A percentile compares a stretch with the other conserved stretches of the same genome.
Conservation (phyloP, 2,329 filamentous ascomycete species). For the Paracoccidioides brasiliensis region DNA sequence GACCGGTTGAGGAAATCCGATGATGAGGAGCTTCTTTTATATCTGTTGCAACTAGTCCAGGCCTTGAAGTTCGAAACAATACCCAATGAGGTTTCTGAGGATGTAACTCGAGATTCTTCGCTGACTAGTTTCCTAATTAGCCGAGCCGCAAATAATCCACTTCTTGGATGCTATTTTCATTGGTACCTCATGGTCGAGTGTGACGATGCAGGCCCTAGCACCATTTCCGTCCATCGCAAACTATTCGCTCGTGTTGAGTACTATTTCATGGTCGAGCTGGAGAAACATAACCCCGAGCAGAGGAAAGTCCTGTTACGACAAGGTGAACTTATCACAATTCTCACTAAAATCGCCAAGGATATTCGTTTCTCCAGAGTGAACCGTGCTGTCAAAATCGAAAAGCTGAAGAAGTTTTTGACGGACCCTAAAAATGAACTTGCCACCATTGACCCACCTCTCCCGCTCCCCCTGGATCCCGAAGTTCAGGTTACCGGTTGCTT, state of each 20-base stretch:
- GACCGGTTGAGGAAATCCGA: slow-evolving; percentile 82
- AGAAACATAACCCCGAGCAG: slow-evolving; percentile 58
- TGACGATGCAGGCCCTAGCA: slow-evolving; percentile 65
- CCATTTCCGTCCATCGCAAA: slow-evolving; percentile 60
- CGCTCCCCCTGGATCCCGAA: slow-evolving; percentile 76
- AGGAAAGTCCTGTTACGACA: slow-evolving; percentile 70
- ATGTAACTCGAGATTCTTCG: slow-evolving; percentile 61
- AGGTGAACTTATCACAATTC: slow-evolving; percentile 73
- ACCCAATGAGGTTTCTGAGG: slow-evolving; percentile 46
- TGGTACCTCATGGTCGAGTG: slow-evolving; percentile 99
- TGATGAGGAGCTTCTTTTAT: slow-evolving; percentile 80
- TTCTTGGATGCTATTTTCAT: slow-evolving; percentile 86
- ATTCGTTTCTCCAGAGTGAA: slow-evolving; percentile 69
- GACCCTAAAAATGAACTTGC: slow-evolving; percentile 85
- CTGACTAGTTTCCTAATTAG: slow-evolving; percentile 80
- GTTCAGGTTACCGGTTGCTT: slow-evolving; percentile 66
- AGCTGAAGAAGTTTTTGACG: slow-evolving; percentile 67
- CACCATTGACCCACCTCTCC: slow-evolving; percentile 70
- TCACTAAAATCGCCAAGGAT: slow-evolving; percentile 81
- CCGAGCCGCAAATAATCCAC: slow-evolving; percentile 75
- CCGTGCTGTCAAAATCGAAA: slow-evolving; percentile 67
- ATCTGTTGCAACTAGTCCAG: slow-evolving; percentile 87
- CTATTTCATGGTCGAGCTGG: slow-evolving; percentile 85
- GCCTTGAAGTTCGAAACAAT: slow-evolving; percentile 88
- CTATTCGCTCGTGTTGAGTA: slow-evolving; percentile 90